Base-by-base conservation (phyloP, 179 eudicot genomes). In the Amaranthus tricolor region DNA sequence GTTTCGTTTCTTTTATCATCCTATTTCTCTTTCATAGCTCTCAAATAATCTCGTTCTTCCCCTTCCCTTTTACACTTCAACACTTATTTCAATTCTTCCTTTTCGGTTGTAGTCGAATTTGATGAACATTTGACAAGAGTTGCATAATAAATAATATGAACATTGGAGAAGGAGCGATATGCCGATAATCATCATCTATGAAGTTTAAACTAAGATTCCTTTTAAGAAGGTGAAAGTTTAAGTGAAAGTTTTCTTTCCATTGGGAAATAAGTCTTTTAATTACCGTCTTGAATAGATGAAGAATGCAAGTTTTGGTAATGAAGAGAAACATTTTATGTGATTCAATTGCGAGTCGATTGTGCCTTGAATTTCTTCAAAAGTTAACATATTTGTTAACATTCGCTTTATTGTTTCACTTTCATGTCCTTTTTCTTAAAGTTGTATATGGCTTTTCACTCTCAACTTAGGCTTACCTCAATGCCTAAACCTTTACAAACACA, bases 1-100 rank as follows among this genome's bases (percentile, higher is more conserved):
- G 57, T 74, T 81, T 31, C 78, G 56, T 55, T 9, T 59, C 44
- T 59, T 43, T 31, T 49, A 43, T 70, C 45, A 49, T n/a, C 17
- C 57, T 45, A 7, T 6, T 31, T 71, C 51, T 14, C 66, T 11
- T 66, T 70, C 57, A 2, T 54, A 71, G 62, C 68, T 62, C 64
- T 21, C 13, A 57, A 58, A 50, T 61, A 31, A 56, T 40, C 61
- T 24, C 51, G 52, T 52, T 14, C 15, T 15, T 51, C 12, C 1
- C 21, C 60, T 43, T 68, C 62, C 69, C n/a, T 31, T 3, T 17
- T 57, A 12, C 72, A 40, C 47, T 56, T 31, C 3, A 9, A 19
- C 47, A 7, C 53, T 64, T 13, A 31, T 7, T 54, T 54, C 45
- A 0, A 0, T 0, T 21, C 14, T 51, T 50, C 3, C 6, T 40